Evolutionary conservation across 495 filamentous ascomycete genomes (phyloP), one percentile per base, ranked within the genome.

Genomic region (Neurospora sp.): DNA sequence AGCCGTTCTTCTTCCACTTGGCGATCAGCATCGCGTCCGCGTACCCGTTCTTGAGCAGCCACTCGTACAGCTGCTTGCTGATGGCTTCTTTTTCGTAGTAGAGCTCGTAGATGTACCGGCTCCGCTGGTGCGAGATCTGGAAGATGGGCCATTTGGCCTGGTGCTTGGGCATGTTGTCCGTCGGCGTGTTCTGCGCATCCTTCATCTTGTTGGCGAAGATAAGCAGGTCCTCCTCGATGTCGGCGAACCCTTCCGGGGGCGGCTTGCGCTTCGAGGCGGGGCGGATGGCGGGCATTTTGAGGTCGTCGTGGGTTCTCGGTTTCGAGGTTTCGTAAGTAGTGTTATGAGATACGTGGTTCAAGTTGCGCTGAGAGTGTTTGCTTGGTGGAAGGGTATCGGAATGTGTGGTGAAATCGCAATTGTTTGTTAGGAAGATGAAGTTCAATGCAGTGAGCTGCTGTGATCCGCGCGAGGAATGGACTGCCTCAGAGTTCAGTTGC

Each of bases 1-100:
- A 99, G 27, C 96, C 96, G 78, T 95, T 92, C 83, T 98, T 99
- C 88, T 99, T 99, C 96, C 96, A 99, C 83, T 99, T 98, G 18
- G 96, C 96, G 78, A 99, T 98, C 74, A 99, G 84, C 81, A 91
- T 94, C 22, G 92, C 88, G 84, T 99, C 96, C 11, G 93, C 96
- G 81, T 99, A 98, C 68, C 90, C 90, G 80, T 98, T 97, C 87
- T 99, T 99, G 65, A 98, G 86, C 76, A 98, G 85, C 91, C 92
- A 99, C 74, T 97, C 95, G 81, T 99, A 99, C 16, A 98, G 86
- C 80, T 88, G 85, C 81, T 92, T 94, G 73, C 88, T 91, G 82
- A 99, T 98, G 65, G 94, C 94, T 82, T 97, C 93, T 83, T 97
- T 97, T 80, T 96, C 91, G 82, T 98, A 99, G 84, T 98, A 99